A percentile compares a stretch with the other conserved stretches of the same genome.
phyloP scores from a whole-genome alignment of 2,329 filamentous ascomycete genomes.

The Cryphonectria nitschkei region DNA sequence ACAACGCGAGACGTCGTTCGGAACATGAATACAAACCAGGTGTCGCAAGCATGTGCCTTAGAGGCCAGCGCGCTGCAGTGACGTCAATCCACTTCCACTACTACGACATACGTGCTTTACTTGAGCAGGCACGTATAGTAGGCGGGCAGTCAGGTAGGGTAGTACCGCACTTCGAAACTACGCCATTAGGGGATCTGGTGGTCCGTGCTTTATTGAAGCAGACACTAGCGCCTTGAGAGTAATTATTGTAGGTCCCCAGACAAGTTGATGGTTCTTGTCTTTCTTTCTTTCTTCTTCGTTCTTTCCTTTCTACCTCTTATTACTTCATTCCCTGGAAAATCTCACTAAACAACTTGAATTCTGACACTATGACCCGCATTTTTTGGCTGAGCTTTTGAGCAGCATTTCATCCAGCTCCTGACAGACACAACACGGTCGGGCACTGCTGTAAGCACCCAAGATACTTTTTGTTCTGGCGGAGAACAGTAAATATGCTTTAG shows the following conservation, averaged over 20 bases:
- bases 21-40: neutral
- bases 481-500: neutral
- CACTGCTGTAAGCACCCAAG: neutral
- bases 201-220: neutral
- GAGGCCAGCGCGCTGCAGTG: neutral
- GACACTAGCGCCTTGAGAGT: neutral
- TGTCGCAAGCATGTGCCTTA: neutral
- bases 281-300: too few species aligned
- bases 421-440: neutral
- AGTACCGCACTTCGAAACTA: neutral
- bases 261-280: too few species aligned
- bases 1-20: neutral
- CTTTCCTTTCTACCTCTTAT: too few species aligned
- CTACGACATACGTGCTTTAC: neutral
- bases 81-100: slow-evolving; percentile 1
- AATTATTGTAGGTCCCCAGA: too few species aligned
- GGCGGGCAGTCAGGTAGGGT: too few species aligned
- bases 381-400: too few species aligned
- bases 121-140: neutral
- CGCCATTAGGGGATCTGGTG: neutral
- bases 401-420: neutral
- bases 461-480: neutral
- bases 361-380: too few species aligned
- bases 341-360: too few species aligned
- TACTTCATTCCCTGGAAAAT: too few species aligned